Conservation (phyloP, 1,139 yeast species). For the Sugiyamaella sp. region DNA sequence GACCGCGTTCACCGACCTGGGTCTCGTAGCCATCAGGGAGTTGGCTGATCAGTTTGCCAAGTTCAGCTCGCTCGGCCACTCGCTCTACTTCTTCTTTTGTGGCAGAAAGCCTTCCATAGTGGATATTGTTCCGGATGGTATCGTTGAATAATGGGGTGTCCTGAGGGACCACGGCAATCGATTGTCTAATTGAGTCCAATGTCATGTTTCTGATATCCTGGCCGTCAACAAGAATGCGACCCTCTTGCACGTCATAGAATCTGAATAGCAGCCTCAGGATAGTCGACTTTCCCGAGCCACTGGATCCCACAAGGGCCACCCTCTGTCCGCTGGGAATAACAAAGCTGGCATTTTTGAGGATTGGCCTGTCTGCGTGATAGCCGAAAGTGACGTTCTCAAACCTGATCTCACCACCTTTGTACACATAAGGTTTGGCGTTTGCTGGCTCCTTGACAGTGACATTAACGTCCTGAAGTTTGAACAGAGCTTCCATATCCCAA, state of each 20-base stretch:
- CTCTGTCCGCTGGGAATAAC: conserved; percentile 88
- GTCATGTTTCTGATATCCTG: conserved; percentile 81
- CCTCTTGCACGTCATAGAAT: conserved; percentile 80
- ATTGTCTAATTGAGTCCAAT: conserved; percentile 69
- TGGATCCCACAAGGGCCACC: conserved; percentile 93
- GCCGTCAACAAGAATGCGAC: conserved; percentile 83
- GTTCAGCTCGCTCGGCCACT: conserved; percentile 70
- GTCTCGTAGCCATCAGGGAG: conserved; percentile 86
- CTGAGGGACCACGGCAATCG: conserved; percentile 95
- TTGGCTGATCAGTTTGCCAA: conserved; percentile 62
- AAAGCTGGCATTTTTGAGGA: conserved; percentile 77
- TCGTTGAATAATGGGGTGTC: conserved; percentile 96
- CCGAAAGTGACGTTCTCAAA: conserved; percentile 95
- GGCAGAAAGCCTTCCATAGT: conserved; percentile 82
- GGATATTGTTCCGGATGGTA: conserved; percentile 79
- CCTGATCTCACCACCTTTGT: conserved; percentile 67
- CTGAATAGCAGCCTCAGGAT: conserved; percentile 81
- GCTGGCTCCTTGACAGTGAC: conserved; percentile 64
- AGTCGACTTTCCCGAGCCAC: conserved; percentile 95
- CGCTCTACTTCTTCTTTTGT: conserved; percentile 67
- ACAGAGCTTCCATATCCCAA: conserved; percentile 37
- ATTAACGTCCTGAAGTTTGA: conserved; percentile 63
- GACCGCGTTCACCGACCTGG: conserved; percentile 95
- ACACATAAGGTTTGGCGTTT: conserved; percentile 60
- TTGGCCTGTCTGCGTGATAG: conserved; percentile 85